These are phyloP conservation scores for Hanseniaspora lachancei DNA, from an alignment of 805 yeast genomes.

Conservation along the genomic window DNA sequence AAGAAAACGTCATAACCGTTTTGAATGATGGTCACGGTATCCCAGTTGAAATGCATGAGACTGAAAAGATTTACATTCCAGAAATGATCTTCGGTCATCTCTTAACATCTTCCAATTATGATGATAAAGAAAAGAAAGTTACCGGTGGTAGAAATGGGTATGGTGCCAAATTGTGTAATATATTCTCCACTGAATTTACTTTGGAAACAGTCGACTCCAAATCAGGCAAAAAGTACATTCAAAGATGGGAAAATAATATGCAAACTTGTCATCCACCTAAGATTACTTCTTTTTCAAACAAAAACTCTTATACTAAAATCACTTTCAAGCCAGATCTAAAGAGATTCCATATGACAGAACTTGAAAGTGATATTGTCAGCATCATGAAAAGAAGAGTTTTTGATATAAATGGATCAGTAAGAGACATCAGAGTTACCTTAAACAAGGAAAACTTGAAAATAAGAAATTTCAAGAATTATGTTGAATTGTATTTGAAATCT, in stretches of 20 bases:
- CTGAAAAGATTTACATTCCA: conserved; percentile 87
- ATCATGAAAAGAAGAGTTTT: conserved; percentile 87
- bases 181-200: conserved; percentile 75
- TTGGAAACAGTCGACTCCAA: conserved; percentile 78
- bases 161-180: conserved; percentile 95
- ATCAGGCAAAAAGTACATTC: conserved; percentile 52
- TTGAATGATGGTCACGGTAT: conserved; percentile 92
- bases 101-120: conserved; percentile 88
- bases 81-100: conserved; percentile 92
- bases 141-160: conserved; percentile 98
- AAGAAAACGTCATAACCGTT: conserved; percentile 59
- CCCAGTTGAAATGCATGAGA: conserved; percentile 83
- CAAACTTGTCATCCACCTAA: conserved; percentile 58
- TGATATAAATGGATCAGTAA: conserved; percentile 88
- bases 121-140: conserved; percentile 87
- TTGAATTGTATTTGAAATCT: conserved; percentile 77
- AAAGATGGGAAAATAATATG: conserved; percentile 86
- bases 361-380: conserved; percentile 73
- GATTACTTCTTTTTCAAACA: conserved; percentile 35
- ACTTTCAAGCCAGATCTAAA: conserved; percentile 77
- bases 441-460: conserved; percentile 62
- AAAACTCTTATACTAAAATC: conserved; percentile 71
- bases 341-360: conserved; percentile 69
- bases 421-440: conserved; percentile 62
- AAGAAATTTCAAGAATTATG: conserved; percentile 69